These are phyloP conservation scores for Articulospora tetracladia DNA, from an alignment of 495 filamentous ascomycete genomes.

Conservation along the genomic window DNA sequence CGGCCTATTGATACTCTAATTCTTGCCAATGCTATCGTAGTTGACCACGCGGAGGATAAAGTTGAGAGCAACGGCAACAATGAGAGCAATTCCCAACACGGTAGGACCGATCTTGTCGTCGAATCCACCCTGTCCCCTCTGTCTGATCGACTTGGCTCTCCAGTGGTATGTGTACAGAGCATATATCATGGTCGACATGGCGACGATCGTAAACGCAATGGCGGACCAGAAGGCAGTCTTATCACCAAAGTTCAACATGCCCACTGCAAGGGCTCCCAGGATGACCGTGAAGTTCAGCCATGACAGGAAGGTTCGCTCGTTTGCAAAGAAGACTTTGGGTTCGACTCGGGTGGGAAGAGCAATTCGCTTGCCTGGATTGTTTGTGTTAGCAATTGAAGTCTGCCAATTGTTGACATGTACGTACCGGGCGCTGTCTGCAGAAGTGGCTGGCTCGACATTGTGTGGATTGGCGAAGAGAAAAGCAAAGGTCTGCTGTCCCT, in stretches of 20 bases:
- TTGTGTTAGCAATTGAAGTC: neutral
- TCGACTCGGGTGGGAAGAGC: conserved; percentile 97
- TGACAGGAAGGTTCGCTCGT: conserved; percentile 97
- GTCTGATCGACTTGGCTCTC: conserved; percentile 88
- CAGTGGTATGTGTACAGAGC: conserved; percentile 94
- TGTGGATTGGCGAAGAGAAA: conserved; percentile 1
- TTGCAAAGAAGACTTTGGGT: conserved; percentile 99
- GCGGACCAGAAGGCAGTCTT: conserved; percentile 87
- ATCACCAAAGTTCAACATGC: conserved; percentile 97
- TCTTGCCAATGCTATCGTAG: conserved; percentile 17
- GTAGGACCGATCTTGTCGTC: conserved; percentile 94
- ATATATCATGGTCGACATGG: conserved; percentile 94
- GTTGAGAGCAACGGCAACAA: conserved; percentile 87
- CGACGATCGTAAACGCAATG: conserved; percentile 88
- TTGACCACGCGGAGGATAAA: conserved; percentile 53
- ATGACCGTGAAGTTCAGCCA: conserved; percentile 99
- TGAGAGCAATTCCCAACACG: conserved; percentile 75
- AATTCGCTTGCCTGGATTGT: conserved; percentile 82
- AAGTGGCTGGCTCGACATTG: conserved; percentile 94
- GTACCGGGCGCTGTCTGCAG: conserved; percentile 82
- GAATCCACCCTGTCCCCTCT: conserved; percentile 89
- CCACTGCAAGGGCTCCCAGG: conserved; percentile 89
- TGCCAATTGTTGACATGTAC: conserved; percentile 22
- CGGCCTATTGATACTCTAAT: neutral
- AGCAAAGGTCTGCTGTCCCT: conserved; percentile 4